phyloP scores from a whole-genome alignment of 345 rosid genomes.

The Cardamine chenopodiifolia region DNA sequence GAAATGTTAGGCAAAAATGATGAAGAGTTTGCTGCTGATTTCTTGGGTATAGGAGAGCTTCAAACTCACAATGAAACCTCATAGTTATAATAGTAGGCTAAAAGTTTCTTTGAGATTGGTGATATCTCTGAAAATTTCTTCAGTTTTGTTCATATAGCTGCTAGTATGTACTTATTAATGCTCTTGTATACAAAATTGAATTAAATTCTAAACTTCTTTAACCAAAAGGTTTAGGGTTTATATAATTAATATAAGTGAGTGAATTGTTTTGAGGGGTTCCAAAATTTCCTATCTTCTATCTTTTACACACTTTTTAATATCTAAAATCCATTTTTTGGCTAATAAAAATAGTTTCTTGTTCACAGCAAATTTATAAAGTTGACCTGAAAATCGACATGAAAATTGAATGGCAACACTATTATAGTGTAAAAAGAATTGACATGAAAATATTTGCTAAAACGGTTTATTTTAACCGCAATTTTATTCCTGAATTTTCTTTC shows the following conservation, averaged over 20 bases:
- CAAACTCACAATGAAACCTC: slow-evolving; percentile 23
- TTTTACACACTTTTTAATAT: not conserved
- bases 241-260: not conserved
- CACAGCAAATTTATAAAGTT: no score
- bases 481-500: not conserved
- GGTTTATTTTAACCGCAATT: not conserved
- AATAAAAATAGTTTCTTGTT: not conserved
- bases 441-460: no score
- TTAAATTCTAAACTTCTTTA: not conserved
- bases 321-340: not conserved
- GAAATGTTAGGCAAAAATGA: slow-evolving; percentile 83
- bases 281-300: not conserved
- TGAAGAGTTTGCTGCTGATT: slow-evolving; percentile 76
- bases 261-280: not conserved
- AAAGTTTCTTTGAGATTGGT: slow-evolving; percentile 23
- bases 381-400: not conserved
- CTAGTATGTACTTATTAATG: slow-evolving; percentile 13
- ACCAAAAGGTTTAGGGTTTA: not conserved
- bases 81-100: slow-evolving; percentile 18
- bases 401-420: no score
- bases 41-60: slow-evolving; percentile 52
- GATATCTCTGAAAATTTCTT: slow-evolving; percentile 30
- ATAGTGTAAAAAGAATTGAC: no score
- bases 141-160: slow-evolving; percentile 38
- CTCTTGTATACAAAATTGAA: slow-evolving; percentile 27